Conservation (phyloP, 108 stramenopile genomes). For the Chaetoceros muelleri region DNA sequence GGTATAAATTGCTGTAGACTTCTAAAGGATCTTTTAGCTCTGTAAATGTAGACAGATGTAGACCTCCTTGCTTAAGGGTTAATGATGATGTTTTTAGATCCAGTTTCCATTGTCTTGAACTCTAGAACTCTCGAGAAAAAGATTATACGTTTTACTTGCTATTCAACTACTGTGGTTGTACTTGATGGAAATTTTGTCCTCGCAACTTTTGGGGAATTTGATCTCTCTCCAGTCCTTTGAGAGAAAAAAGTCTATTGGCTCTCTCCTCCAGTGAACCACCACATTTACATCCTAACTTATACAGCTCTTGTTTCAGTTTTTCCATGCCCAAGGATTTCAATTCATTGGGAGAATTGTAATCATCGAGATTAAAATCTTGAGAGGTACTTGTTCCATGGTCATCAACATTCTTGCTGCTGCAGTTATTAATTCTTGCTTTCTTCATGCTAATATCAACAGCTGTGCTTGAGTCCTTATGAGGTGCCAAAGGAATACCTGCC, state of each 20-base stretch:
- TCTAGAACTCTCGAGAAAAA: too few relatives aligned
- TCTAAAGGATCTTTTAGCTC: too few relatives aligned
- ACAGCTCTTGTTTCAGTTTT: slow-evolving; percentile 73
- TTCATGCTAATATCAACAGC: not conserved
- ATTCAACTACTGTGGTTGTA: not conserved
- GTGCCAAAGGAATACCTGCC: not conserved
- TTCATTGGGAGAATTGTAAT: slow-evolving; percentile 35
- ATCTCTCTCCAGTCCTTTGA: slow-evolving; percentile 70
- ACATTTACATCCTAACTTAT: slow-evolving; percentile 84
- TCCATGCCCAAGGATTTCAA: slow-evolving; percentile 72
- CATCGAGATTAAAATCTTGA: slow-evolving; percentile 38
- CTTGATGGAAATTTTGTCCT: slow-evolving; percentile 38
- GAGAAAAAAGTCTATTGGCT: slow-evolving; percentile 73
- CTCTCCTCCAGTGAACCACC: slow-evolving; percentile 77
- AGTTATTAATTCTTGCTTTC: not conserved
- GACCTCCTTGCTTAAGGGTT: too few relatives aligned
- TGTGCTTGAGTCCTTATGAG: not conserved
- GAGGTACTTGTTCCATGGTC: not conserved
- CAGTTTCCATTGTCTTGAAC: too few relatives aligned
- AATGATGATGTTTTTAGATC: too few relatives aligned
- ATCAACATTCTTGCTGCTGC: too few relatives aligned
- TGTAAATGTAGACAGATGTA: too few relatives aligned
- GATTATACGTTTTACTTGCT: too few relatives aligned
- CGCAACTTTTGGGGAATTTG: slow-evolving; percentile 63
- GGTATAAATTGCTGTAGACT: too few relatives aligned